These are phyloP conservation scores for Lyophyllum shimeji DNA, from an alignment of 768 basidiomycete genomes.

Conservation along the genomic window DNA sequence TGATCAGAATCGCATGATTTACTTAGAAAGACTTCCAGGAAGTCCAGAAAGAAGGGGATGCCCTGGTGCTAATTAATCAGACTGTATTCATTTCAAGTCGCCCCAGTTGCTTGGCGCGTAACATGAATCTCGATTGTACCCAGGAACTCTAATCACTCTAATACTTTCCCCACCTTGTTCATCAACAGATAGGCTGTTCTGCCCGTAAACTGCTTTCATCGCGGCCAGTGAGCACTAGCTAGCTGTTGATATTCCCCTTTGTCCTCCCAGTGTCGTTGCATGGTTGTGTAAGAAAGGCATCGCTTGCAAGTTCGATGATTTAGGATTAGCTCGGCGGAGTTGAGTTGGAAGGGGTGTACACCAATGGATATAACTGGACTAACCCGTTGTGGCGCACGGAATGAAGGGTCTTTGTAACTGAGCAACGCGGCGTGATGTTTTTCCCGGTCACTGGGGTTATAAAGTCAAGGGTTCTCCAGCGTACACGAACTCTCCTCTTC, in stretches of 20 bases:
- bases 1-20: constrained; percentile 14
- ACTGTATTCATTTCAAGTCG: constrained; percentile 17
- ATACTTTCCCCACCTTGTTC: constrained; percentile 37
- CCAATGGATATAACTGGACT: constrained; percentile 17
- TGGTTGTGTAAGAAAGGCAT: not conserved
- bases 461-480: not conserved
- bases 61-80: constrained; percentile 23
- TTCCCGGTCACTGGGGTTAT: not conserved
- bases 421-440: not conserved
- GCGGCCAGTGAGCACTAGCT: not conserved
- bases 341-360: constrained; percentile 17
- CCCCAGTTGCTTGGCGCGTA: constrained; percentile 8
- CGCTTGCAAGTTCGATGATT: constrained; percentile 4
- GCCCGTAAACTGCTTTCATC: not conserved
- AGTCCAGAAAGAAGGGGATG: constrained; percentile 4
- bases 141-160: constrained; percentile 54
- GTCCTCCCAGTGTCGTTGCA: not conserved
- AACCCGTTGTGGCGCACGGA: constrained; percentile 17
- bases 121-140: constrained; percentile 38
- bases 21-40: not conserved
- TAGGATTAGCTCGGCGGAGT: constrained; percentile 19
- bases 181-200: constrained; percentile 15
- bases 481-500: too few species aligned
- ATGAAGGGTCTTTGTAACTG: not conserved
- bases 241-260: not conserved